These are phyloP conservation scores for Yarrowia porcina DNA, from an alignment of 805 yeast species.

Conservation along the genomic window DNA sequence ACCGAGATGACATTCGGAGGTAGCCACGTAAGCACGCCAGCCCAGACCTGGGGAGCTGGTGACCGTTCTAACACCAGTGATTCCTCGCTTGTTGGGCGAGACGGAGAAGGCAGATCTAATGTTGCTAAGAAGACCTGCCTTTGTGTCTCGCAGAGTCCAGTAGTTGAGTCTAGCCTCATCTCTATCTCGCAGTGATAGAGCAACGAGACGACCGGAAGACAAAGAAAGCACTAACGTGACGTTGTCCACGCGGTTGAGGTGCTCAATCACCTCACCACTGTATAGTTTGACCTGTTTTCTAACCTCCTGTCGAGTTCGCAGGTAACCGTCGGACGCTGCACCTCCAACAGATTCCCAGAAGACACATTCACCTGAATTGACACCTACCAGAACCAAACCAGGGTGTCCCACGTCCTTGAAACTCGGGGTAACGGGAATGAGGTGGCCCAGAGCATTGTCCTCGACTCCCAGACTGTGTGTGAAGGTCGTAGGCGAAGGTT, in stretches of 20 bases:
- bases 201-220: constrained; percentile 13
- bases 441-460: constrained; percentile 42
- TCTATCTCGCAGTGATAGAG: constrained; percentile 2
- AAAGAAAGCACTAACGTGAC: background rate
- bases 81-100: background rate
- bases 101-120: constrained; percentile 5
- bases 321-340: background rate
- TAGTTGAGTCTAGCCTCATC: background rate
- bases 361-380: background rate
- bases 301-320: constrained; percentile 53
- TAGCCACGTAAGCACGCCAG: constrained; percentile 40
- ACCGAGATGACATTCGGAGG: constrained; percentile 47
- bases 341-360: constrained; percentile 21
- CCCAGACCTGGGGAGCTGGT: background rate
- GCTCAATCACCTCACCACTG: constrained; percentile 15
- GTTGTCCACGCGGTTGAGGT: constrained; percentile 4
- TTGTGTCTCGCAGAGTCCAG: constrained; percentile 16
- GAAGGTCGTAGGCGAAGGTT: constrained; percentile 36
- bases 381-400: constrained; percentile 53
- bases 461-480: constrained; percentile 7
- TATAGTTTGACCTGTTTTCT: constrained; percentile 34
- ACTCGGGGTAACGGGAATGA: constrained; percentile 51
- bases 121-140: constrained; percentile 13
- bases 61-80: background rate
- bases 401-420: constrained; percentile 71